Base-by-base conservation (phyloP, 805 yeast species). In the Nakazawaea populi region DNA sequence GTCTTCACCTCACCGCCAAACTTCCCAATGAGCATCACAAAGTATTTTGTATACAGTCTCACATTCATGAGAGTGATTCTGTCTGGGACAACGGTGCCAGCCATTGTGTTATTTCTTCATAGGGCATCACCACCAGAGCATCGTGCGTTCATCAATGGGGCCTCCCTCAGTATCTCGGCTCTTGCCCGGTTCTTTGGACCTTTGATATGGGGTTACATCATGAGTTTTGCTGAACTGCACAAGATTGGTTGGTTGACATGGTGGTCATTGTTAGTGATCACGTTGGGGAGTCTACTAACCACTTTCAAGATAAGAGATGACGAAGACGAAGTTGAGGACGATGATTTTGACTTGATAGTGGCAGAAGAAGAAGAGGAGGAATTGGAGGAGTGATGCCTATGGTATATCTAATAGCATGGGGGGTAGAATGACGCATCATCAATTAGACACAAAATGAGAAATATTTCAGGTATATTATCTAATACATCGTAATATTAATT, bases 111-210 rank as follows among this genome's bases (percentile, higher is more conserved):
- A 6, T 70, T 83, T 48, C 71, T 80, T 36, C 85, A 80, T 61
- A 69, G 82, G 46, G 74, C 79, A 6, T 73, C 85, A 1, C 74
- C 75, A 10, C 71, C 79, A 27, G 68, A 74, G 54, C 76, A 80
- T 55, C 69, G 85, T 45, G 85, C 85, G 1, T 73, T 78, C 56
- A 73, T 83, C 51, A 83, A 83, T 59, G 83, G 84, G 12, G 71
- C 79, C 12, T 70, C 83, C 1, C 71, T 81, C 59, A 74, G 82
- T 44, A 69, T 75, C 40, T 63, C 76, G 11, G 73, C 87, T 1
- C 61, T 76, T 29, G 84, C 86, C 0, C 65, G 87, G 55, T 80
- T 75, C 48, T 39, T 75, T 0, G 87, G 81, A 1, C 89, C 89
- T 0, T 59, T 81, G 8, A 36, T 69, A 1, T 80, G 85, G 83